Base-by-base conservation (phyloP, 345 rosid species). In the Syzygium aromaticum region DNA sequence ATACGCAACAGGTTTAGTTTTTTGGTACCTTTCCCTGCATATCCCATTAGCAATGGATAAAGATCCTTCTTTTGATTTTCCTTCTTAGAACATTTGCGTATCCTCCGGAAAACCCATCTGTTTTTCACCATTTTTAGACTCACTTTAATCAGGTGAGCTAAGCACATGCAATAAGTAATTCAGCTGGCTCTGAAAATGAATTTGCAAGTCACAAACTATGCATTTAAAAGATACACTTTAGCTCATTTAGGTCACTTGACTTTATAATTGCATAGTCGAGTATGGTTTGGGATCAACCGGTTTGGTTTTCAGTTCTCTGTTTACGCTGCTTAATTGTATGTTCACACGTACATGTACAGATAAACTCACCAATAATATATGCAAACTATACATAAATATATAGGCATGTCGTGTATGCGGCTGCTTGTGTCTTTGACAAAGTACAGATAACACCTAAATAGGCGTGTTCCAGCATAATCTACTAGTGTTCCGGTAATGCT, bases 351-450 rank as follows among this genome's bases (percentile, higher is more conserved):
- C 49, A 38, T 38, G 14, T 73, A 38, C 6, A 19, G 27, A 73
- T 38, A 38, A 10, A 19, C 1, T 73, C 80, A 38, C 23, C 19
- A 1, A 61, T 61, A 19, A 38, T 38, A 38, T 38, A 19, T 9
- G 49, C 49, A 73, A 73, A 19, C 80, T 19, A 73, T 38, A 4
- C 2, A 21, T 19, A 19, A 73, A 19, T 19, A 19, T 73, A 11
- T 4, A 1, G 21, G 43, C 8, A 17, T 4, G 82, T 6, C 7
- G 49, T 3, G 0, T 19, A 73, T 38, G 27, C 21, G 0, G 8
- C 49, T 11, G 4, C 82, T 21, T 38, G 82, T 1, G 14, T 5
- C 22, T 73, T 73, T 19, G 46, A 73, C 27, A 73, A 9, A 40
- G 2, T 73, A 5, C 82, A 19, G 6, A 19, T 38, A 73, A 21